Base-by-base conservation (phyloP, 495 filamentous ascomycete species). In the Penicillium daleae region DNA sequence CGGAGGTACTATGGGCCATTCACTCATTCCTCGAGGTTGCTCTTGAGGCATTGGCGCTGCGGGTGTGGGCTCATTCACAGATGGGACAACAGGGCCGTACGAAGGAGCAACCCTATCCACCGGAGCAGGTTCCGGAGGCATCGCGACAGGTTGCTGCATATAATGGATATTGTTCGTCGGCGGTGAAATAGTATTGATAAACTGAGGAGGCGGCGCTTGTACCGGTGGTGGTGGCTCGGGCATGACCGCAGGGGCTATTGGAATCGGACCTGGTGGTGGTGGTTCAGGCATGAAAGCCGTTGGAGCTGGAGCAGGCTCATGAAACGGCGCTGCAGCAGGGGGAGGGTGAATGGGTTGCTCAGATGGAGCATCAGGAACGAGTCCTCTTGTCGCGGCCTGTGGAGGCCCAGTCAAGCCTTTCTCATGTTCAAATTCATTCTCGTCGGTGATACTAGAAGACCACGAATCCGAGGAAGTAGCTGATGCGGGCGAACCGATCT, bases 401-500 rank as follows among this genome's bases (percentile, higher is more conserved):
- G 56, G 58, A 0, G 62, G 15, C 13, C 53, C 68, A 19, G 63
- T 48, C 3, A 63, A 6, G 29, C 22, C 13, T 44, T 67, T 68
- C 19, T 67, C 65, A 42, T 55, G 32, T 17, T 63, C 51, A 22
- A 66, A 63, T 21, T 67, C 67, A 42, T 59, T 12, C n/a, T 68
- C 55, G 10, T 60, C 58, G 10, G 48, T 21, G 26, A 63, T 31
- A 1, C 62, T 39, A 6, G 66, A 64, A 10, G 61, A 57, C 66
- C 67, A 66, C 19, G 61, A 65, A 54, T 65, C 63, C 10, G 56
- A 62, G 44, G 58, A 65, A n/a, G 52, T 40, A 31, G 37, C 58
- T 0, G 67, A 63, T 3, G 48, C 50, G 1, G 42, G 66, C 24
- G 40, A 60, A 17, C n/a, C 29, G 1, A 53, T 58, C 49, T 51